Conservation (phyloP, 2,329 filamentous ascomycete genomes). For the Ophiosphaerella herpotricha region DNA sequence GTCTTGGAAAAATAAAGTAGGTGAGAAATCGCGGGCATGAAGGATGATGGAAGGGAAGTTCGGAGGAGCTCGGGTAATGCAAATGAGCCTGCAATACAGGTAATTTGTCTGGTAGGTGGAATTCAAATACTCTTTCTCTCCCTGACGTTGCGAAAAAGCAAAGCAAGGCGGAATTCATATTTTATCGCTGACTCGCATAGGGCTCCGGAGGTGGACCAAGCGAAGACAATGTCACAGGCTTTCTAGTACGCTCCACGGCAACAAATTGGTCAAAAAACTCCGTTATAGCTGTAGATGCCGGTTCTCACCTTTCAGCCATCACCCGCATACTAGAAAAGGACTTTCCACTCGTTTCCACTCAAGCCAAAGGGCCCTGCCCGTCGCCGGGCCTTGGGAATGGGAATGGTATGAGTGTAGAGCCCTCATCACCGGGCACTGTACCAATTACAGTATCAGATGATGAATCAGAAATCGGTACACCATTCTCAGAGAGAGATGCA, state of each 20-base stretch:
- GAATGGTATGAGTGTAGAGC: slow-evolving; percentile 17
- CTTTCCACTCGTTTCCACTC: slow-evolving; percentile 50
- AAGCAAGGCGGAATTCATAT: neutral
- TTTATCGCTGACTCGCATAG: slow-evolving; percentile 53
- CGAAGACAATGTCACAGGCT: slow-evolving; percentile 87
- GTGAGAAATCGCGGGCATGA: slow-evolving; percentile 43
- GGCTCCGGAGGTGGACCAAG: slow-evolving; percentile 87
- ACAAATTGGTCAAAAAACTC: slow-evolving; percentile 82
- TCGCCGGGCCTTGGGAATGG: slow-evolving; percentile 18
- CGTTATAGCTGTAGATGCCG: slow-evolving; percentile 89
- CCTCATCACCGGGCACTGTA: slow-evolving; percentile 32
- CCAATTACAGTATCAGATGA: slow-evolving; percentile 29
- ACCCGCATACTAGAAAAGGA: slow-evolving; percentile 71
- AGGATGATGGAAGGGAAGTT: slow-evolving; percentile 46
- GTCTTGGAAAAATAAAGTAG: neutral
- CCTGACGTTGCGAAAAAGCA: neutral
- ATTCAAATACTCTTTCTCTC: too few species aligned
- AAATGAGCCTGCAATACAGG: slow-evolving; percentile 51
- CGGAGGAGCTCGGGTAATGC: slow-evolving; percentile 42
- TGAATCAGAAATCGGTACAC: slow-evolving; percentile 34
- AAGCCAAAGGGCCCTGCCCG: slow-evolving; percentile 5
- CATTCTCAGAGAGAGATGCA: slow-evolving; percentile 29
- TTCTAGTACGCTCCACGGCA: slow-evolving; percentile 81
- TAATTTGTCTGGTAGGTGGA: slow-evolving; percentile 53
- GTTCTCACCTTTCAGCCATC: slow-evolving; percentile 85